Percentiles rank a stretch among this genome's conserved stretches.
These are phyloP conservation scores for Rubia tinctorum DNA, from an alignment of 305 asterid species.

Conservation along the genomic window DNA sequence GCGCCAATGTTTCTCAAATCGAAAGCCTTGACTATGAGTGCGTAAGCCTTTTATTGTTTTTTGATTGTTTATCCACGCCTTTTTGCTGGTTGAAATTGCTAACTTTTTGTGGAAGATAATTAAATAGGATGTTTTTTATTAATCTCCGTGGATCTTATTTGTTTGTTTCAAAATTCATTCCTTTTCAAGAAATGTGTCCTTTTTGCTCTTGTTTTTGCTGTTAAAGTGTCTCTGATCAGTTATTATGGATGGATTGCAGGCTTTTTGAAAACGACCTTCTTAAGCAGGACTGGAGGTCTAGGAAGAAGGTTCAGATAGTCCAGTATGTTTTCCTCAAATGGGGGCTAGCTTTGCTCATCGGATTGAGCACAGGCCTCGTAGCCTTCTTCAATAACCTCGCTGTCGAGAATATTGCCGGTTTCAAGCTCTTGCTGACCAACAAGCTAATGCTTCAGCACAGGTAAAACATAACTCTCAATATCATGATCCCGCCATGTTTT, in stretches of 20 bases:
- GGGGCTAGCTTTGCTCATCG: constrained; percentile 91
- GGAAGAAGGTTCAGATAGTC: constrained; percentile 68
- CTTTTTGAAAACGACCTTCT: constrained; percentile 80
- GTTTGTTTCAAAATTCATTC: background rate
- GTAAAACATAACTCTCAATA: constrained; percentile 58
- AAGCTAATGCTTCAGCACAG: constrained; percentile 57
- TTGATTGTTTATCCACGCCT: background rate
- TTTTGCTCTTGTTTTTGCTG: background rate
- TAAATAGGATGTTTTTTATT: background rate
- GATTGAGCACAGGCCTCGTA: constrained; percentile 72
- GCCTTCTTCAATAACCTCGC: constrained; percentile 86
- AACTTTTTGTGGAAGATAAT: constrained; percentile 1
- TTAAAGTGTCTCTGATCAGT: background rate
- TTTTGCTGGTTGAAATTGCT: background rate
- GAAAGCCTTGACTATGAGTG: constrained; percentile 98
- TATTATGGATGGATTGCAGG: constrained; percentile 36
- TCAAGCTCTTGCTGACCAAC: constrained; percentile 67
- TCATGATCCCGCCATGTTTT: constrained; percentile 6
- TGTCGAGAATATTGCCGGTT: constrained; percentile 89
- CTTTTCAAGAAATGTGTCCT: background rate
- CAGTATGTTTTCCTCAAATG: constrained; percentile 87
- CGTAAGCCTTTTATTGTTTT: constrained; percentile 8
- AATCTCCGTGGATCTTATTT: background rate
- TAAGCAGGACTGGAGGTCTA: constrained; percentile 94
- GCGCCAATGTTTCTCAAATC: constrained; percentile 80